Base-by-base conservation (phyloP, 176 grass and related monocot species). In the Lolium perenne region DNA sequence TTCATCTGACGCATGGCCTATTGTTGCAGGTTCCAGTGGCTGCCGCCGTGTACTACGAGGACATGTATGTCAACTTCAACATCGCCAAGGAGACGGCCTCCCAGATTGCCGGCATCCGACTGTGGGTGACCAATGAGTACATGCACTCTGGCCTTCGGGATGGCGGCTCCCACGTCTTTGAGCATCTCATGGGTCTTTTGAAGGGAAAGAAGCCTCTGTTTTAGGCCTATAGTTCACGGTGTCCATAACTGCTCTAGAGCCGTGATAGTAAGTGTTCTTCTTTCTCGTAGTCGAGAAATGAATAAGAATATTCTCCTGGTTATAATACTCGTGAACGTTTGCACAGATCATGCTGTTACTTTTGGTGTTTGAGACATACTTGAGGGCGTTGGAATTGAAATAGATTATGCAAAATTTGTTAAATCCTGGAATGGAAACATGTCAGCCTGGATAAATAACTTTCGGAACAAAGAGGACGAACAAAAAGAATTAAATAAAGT, bases 11-110 rank as follows among this genome's bases (percentile, higher is more conserved):
- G 3, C 21, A 50, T 63, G 11, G 35, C 6, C 6, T 75, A 66
- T 50, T 4, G 3, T 9, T 43, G 72, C 90, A 98, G 94, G 94
- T 95, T 61, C 94, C 88, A 5, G 97, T 98, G 12, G 88, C 92
- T 16, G 94, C 92, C 10, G 92, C 94, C 0, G 94, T 95, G 40
- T 98, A 98, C 83, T 98, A 98, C 7, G 92, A 98, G 82, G 97
- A 98, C 76, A 95, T 98, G 94, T 98, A 95, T 49, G 92, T 98
- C 22, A 98, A 98, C 84, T 98, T 95, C 88, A 92, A 94, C 76
- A 79, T 95, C 1, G 97, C 94, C 8, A 95, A 82, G 93, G 94
- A 94, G 82, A 90, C 90, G 0, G 94, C 93, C 25, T 94, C 97
- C 32, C 83, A 98, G 84, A 95, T 98, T 38, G 78, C 78, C 0